Evolutionary conservation across 2,329 filamentous ascomycete species (phyloP), one percentile per base, ranked within the genome.

Genomic region (Verruconis gallopava): DNA sequence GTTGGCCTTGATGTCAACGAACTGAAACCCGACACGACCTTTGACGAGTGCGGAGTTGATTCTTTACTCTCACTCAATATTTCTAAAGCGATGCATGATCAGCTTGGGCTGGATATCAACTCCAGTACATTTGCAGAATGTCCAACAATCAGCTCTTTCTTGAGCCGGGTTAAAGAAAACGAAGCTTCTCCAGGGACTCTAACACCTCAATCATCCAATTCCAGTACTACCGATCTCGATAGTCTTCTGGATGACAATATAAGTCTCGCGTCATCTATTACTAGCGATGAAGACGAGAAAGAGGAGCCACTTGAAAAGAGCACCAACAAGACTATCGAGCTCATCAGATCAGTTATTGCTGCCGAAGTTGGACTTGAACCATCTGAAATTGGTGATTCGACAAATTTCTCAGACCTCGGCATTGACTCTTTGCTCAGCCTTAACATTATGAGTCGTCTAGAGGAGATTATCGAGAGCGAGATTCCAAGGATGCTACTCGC

Each of bases 381-480:
- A 1, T 30, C 40, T 2, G 51, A 55, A 2, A 45, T 56, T 3
- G 38, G 32, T 14, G 48, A 53, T 34, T 51, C 54, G 9, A 47
- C 45, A 4, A 42, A 38, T 4, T 54, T 56, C 20, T 49, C 46
- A 3, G 46, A 55, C 39, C 38, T 53, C 13, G 55, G 55, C 14
- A 45, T 58, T 20, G 56, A 58, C 39, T 51, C 48, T 19, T 38
- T 58, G 19, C 44, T 56, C 41, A 47, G 46, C 4, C 44, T 55
- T 11, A 49, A 47, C 19, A 48, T 55, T 37, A 45, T 50, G 6
- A 51, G 47, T 18, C 51, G 48, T 38, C 47, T 57, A 15, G 33
- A 28, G n/a, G 37, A 44, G 15, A 15, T 28, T 11, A 6, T 43
- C 14, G 35, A 20, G 12, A 4, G 12, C 19, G 12, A 21, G 14